Evolutionary conservation across 179 eudicot genomes (phyloP).

Genomic region (Monotropa hypopitys): DNA sequence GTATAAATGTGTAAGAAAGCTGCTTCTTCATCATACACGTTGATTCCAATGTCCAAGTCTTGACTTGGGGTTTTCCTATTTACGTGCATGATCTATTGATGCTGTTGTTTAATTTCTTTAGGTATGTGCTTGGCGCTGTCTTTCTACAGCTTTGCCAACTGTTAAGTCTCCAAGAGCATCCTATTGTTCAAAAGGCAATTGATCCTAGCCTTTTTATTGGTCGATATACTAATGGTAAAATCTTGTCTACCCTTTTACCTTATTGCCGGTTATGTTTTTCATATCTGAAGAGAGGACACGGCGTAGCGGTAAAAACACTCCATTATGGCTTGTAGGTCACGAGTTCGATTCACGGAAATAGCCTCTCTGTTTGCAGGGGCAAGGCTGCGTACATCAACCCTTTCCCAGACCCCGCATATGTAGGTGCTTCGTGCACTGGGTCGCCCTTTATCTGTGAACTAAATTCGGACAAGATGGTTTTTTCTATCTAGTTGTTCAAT

Average conservation of each 20-base stretch:
- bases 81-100: not conserved
- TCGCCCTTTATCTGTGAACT: not conserved
- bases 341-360: too few relatives aligned
- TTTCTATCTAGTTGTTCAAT: not conserved
- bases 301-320: too few relatives aligned
- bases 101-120: constrained; percentile 16
- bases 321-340: too few relatives aligned
- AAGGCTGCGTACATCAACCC: too few relatives aligned
- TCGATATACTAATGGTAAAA: constrained; percentile 57
- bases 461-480: not conserved
- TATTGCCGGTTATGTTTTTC: not conserved
- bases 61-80: not conserved
- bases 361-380: too few relatives aligned
- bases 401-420: too few relatives aligned
- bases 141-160: constrained; percentile 86
- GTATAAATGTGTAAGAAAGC: constrained; percentile 72
- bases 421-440: too few relatives aligned
- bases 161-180: constrained; percentile 67
- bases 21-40: not conserved
- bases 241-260: not conserved
- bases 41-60: not conserved
- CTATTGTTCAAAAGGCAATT: constrained; percentile 68
- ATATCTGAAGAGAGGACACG: too few relatives aligned
- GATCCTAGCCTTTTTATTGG: constrained; percentile 95
- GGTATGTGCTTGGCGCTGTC: constrained; percentile 81